Evolutionary conservation across 176 grass and related monocot species (phyloP).

Genomic region (Paspalum notatum): DNA sequence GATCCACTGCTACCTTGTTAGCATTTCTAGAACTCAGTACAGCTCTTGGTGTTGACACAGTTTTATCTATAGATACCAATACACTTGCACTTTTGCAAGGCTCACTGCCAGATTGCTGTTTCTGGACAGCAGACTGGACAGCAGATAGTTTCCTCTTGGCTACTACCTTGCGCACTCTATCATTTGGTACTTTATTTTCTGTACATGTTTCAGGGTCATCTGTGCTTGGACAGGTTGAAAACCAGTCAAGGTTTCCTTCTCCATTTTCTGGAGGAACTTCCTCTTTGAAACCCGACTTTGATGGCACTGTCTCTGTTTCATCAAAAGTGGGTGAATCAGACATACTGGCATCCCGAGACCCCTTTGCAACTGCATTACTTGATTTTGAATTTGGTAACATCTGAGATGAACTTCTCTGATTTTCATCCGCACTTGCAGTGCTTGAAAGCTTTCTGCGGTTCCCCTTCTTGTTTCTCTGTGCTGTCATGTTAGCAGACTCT

Average conservation of each 20-base stretch:
- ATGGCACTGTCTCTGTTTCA: neutral
- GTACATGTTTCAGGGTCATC: slow-evolving; percentile 33
- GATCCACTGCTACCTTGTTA: slow-evolving; percentile 21
- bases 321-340: slow-evolving; percentile 11
- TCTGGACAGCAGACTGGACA: slow-evolving; percentile 42
- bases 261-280: slow-evolving; percentile 31
- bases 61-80: slow-evolving; percentile 39
- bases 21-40: slow-evolving; percentile 38
- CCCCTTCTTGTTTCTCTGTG: neutral
- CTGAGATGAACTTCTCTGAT: slow-evolving; percentile 16
- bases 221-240: slow-evolving; percentile 41
- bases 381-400: slow-evolving; percentile 7
- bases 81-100: slow-evolving; percentile 27
- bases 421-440: slow-evolving; percentile 18
- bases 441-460: slow-evolving; percentile 39
- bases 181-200: slow-evolving; percentile 40
- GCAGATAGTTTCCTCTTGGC: slow-evolving; percentile 74
- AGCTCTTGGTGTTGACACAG: slow-evolving; percentile 12
- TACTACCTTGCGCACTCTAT: slow-evolving; percentile 55
- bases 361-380: slow-evolving; percentile 30
- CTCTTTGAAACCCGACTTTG: slow-evolving; percentile 19
- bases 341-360: slow-evolving; percentile 17
- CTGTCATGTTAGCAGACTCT: slow-evolving; percentile 19
- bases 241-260: slow-evolving; percentile 23
- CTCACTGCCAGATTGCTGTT: slow-evolving; percentile 32